These are phyloP conservation scores for Colletotrichum sp. DNA, from an alignment of 2,329 filamentous ascomycete species.

Conservation along the genomic window DNA sequence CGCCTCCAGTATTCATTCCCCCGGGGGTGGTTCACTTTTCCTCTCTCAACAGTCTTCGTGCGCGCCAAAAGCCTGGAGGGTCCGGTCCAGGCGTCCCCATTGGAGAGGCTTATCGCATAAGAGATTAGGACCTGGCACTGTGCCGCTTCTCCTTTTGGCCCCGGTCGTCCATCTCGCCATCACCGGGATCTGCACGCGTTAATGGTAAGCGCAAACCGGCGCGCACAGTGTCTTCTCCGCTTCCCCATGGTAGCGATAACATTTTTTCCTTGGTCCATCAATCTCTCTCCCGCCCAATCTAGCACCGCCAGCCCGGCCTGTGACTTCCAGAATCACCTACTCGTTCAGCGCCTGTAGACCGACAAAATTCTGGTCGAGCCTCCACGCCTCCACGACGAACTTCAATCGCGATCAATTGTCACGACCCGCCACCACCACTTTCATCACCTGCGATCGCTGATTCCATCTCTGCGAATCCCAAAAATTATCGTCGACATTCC, in stretches of 20 bases:
- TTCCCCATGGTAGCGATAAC: conserved; percentile 18
- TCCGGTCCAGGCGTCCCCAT: conserved; percentile 12
- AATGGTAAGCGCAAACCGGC: neutral
- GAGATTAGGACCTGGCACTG: conserved; percentile 7
- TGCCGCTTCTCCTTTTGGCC: conserved; percentile 5
- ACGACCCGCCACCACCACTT: conserved; percentile 20
- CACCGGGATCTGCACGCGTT: neutral
- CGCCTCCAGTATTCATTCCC: neutral
- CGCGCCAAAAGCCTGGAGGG: conserved; percentile 11
- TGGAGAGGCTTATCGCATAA: conserved; percentile 19
- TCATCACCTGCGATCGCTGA: conserved; percentile 21
- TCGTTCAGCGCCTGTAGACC: conserved; percentile 17
- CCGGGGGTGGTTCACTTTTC: neutral
- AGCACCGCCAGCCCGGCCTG: conserved; percentile 16
- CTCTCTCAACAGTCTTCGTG: conserved; percentile 6
- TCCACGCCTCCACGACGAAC: conserved; percentile 22
- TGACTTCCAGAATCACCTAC: conserved; percentile 19
- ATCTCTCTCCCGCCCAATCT: conserved; percentile 16
- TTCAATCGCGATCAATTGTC: conserved; percentile 25
- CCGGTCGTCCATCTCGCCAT: neutral
- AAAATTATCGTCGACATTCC: conserved; percentile 45
- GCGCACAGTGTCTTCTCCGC: neutral
- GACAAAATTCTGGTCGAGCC: conserved; percentile 23
- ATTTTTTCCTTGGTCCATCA: conserved; percentile 22
- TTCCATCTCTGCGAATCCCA: conserved; percentile 39